Evolutionary conservation across 345 rosid genomes (phyloP).

Genomic region (Mercurialis annua): DNA sequence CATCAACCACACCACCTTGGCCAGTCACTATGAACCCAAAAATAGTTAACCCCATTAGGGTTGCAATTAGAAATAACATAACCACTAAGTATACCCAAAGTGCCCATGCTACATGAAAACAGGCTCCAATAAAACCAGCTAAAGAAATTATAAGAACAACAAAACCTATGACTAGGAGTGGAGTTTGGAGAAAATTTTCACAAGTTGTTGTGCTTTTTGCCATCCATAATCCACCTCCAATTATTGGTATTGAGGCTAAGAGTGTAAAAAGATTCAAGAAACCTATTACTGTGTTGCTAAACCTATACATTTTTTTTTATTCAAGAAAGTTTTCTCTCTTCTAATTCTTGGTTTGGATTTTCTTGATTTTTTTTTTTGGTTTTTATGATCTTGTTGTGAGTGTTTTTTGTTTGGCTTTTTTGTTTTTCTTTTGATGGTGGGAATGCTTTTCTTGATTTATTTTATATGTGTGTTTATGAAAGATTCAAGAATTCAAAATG

Average conservation of each 20-base stretch:
- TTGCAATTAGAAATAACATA: constrained; percentile 65
- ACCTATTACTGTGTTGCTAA: constrained; percentile 80
- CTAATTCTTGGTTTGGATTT: background rate
- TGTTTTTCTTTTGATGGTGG: constrained; percentile 27
- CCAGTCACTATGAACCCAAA: constrained; percentile 79
- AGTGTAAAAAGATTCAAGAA: constrained; percentile 79
- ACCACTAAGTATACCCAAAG: constrained; percentile 89
- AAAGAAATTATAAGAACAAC: constrained; percentile 63
- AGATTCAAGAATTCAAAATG: constrained; percentile 34
- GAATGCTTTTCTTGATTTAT: constrained; percentile 27
- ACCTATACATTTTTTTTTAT: constrained; percentile 49
- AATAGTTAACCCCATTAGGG: constrained; percentile 59
- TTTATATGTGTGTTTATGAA: constrained; percentile 2
- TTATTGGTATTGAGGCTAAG: constrained; percentile 74
- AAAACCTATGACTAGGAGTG: constrained; percentile 73
- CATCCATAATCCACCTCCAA: constrained; percentile 92
- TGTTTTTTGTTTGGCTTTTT: constrained; percentile 20
- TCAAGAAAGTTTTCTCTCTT: background rate
- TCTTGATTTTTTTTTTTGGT: background rate
- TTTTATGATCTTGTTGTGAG: constrained; percentile 14
- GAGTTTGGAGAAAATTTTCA: constrained; percentile 79
- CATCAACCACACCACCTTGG: constrained; percentile 69
- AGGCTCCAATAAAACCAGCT: constrained; percentile 90
- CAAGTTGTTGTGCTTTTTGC: constrained; percentile 75
- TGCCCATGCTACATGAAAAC: constrained; percentile 73